A percentile compares a stretch with the other conserved stretches of the same genome.
These are phyloP conservation scores for Pulicaria dysenterica DNA, from an alignment of 129 eudicot species.

Conservation along the genomic window DNA sequence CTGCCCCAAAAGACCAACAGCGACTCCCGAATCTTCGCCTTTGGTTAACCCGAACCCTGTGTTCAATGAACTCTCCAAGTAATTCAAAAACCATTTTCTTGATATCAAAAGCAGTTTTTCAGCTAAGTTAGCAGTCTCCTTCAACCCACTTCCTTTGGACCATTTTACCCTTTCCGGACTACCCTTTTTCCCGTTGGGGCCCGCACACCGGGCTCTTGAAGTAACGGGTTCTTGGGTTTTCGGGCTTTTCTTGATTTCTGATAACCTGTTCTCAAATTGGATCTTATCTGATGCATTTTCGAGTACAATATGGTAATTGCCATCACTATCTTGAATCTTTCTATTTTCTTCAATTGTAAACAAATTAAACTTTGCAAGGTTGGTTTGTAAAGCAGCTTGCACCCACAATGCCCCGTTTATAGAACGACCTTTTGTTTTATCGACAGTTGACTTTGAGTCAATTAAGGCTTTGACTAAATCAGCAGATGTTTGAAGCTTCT, in stretches of 20 bases:
- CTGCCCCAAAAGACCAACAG: slow-evolving; percentile 59
- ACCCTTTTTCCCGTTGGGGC: slow-evolving; percentile 25
- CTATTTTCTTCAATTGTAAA: slow-evolving; percentile 41
- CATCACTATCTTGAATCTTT: slow-evolving; percentile 34
- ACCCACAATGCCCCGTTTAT: slow-evolving; percentile 65
- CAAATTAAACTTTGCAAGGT: slow-evolving; percentile 61
- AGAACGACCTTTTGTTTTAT: slow-evolving; percentile 26
- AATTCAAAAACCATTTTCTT: slow-evolving; percentile 68
- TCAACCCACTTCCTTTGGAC: slow-evolving; percentile 52
- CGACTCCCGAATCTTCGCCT: slow-evolving; percentile 40
- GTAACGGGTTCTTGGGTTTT: slow-evolving; percentile 35
- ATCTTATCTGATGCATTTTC: slow-evolving; percentile 43
- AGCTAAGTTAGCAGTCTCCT: slow-evolving; percentile 52
- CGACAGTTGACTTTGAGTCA: slow-evolving; percentile 27
- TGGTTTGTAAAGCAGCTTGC: slow-evolving; percentile 69
- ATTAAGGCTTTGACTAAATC: slow-evolving; percentile 36
- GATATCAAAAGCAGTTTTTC: slow-evolving; percentile 53
- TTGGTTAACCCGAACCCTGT: slow-evolving; percentile 47
- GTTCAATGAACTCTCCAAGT: slow-evolving; percentile 54
- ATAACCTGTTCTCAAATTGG: slow-evolving; percentile 42
- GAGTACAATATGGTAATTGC: slow-evolving; percentile 43
- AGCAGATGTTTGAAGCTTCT: slow-evolving; percentile 50
- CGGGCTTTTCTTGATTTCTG: slow-evolving; percentile 48
- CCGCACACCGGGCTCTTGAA: slow-evolving; percentile 28
- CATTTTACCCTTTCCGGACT: slow-evolving; percentile 36